These are phyloP conservation scores for Dryas integrifolia DNA, from an alignment of 331 rosid genomes.

Conservation along the genomic window DNA sequence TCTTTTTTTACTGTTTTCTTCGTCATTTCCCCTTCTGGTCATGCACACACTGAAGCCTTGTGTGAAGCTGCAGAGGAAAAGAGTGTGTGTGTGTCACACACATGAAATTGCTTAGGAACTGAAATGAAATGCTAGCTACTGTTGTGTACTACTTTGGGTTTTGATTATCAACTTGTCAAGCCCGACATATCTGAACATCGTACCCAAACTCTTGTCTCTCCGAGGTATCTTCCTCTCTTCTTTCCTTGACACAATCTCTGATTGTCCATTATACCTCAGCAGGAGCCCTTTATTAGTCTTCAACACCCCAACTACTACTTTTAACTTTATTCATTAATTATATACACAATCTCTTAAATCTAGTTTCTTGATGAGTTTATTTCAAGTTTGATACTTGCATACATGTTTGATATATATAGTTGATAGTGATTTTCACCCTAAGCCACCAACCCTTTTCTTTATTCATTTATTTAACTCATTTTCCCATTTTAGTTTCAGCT, in stretches of 20 bases:
- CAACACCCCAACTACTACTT: background rate
- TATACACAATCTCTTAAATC: background rate
- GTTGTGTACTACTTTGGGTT: background rate
- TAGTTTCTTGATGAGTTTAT: constrained; percentile 1
- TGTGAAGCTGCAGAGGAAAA: background rate
- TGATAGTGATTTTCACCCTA: constrained; percentile 22
- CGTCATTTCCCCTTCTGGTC: constrained; percentile 1
- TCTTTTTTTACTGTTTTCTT: background rate
- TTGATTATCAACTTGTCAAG: background rate
- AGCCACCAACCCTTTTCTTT: constrained; percentile 12
- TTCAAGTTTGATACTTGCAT: constrained; percentile 11
- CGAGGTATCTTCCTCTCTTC: constrained; percentile 16
- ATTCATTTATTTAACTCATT: background rate
- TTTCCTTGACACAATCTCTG: background rate
- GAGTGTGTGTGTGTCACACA: background rate
- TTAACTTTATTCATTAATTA: background rate
- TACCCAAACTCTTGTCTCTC: constrained; percentile 14
- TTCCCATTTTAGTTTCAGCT: background rate
- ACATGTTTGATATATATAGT: background rate
- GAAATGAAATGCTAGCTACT: background rate
- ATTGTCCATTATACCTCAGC: constrained; percentile 8
- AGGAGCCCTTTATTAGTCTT: background rate
- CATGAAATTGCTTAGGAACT: no score
- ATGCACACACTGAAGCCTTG: background rate
- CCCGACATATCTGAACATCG: constrained; percentile 24